phyloP scores from a whole-genome alignment of 2,329 filamentous ascomycete genomes.

The Kalaharituber pfeilii region DNA sequence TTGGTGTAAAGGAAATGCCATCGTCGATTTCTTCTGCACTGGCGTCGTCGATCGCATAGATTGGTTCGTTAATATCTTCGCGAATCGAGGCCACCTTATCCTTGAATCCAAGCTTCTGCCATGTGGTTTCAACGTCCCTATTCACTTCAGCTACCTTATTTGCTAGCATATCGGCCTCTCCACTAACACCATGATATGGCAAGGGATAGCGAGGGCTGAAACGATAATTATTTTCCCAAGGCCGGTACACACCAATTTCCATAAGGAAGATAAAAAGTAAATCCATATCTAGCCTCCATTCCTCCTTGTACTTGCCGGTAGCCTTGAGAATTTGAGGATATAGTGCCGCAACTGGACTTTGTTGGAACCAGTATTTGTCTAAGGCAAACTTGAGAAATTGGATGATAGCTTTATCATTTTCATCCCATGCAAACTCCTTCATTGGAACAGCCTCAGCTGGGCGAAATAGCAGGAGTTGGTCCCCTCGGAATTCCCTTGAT shows the following conservation, averaged over 20 bases:
- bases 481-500: constrained; percentile 35
- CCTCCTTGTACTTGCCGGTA: constrained; percentile 41
- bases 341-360: constrained; percentile 39
- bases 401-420: constrained; percentile 40
- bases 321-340: constrained; percentile 48
- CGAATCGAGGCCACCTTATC: constrained; percentile 39
- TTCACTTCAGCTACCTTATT: constrained; percentile 2
- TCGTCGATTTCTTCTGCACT: constrained; percentile 59
- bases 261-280: constrained; percentile 52
- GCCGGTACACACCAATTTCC: constrained; percentile 52
- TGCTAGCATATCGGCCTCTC: constrained; percentile 4
- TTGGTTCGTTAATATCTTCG: constrained; percentile 40
- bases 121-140: constrained; percentile 14
- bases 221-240: constrained; percentile 50
- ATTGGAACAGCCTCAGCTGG: constrained; percentile 12
- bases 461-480: constrained; percentile 27
- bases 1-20: constrained; percentile 51
- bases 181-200: constrained; percentile 23
- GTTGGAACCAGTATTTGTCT: constrained; percentile 37
- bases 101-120: constrained; percentile 26
- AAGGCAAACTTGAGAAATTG: constrained; percentile 54
- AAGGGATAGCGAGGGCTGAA: constrained; percentile 39
- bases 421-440: constrained; percentile 30
- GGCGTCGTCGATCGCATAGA: constrained; percentile 55
- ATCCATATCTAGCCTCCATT: constrained; percentile 30